Percentiles rank a stretch among this genome's conserved stretches.
phyloP scores from a whole-genome alignment of 106 monocot species.

The Posidonia australis region DNA sequence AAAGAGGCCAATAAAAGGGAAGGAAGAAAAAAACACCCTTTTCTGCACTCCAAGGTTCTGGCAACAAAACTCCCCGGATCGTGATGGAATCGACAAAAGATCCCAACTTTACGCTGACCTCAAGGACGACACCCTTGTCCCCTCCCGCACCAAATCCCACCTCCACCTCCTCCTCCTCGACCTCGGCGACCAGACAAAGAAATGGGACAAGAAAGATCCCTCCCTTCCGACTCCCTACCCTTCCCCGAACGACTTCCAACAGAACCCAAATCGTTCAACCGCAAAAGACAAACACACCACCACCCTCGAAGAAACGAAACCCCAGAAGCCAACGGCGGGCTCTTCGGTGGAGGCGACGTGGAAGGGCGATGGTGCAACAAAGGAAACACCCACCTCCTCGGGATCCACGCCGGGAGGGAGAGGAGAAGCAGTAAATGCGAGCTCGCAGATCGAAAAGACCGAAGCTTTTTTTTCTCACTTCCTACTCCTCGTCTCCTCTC shows the following conservation, averaged over 20 bases:
- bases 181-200: not conserved
- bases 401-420: too few relatives aligned
- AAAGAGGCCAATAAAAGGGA: not conserved
- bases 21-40: too few relatives aligned
- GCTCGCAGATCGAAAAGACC: too few relatives aligned
- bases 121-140: not conserved
- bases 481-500: too few relatives aligned
- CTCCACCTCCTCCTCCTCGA: not conserved
- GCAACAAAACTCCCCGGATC: not conserved
- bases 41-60: not conserved
- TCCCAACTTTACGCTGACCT: not conserved
- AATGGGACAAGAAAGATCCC: not conserved
- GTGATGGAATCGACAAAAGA: not conserved
- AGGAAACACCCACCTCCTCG: too few relatives aligned
- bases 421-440: too few relatives aligned
- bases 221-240: not conserved
- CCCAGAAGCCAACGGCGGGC: too few relatives aligned
- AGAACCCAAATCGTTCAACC: not conserved
- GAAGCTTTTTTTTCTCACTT: too few relatives aligned
- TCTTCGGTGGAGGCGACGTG: too few relatives aligned
- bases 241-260: not conserved
- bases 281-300: too few relatives aligned
- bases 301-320: too few relatives aligned
- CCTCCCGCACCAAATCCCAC: not conserved
- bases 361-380: too few relatives aligned